phyloP scores from a whole-genome alignment of 176 grass and related monocot species.

The Saccharum officinarum region DNA sequence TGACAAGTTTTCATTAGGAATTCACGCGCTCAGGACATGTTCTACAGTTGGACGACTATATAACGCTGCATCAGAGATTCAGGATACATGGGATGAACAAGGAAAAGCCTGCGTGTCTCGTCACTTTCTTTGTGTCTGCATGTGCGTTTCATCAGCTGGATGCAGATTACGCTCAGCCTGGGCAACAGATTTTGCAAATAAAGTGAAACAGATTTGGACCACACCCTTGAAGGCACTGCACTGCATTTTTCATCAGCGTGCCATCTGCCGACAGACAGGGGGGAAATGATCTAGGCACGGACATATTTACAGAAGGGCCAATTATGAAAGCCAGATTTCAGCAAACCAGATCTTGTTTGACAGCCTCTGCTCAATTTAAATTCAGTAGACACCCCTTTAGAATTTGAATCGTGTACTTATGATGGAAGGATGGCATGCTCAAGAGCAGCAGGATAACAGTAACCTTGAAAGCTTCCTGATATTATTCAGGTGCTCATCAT shows the following conservation, averaged over 20 bases:
- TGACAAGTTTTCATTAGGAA: background rate
- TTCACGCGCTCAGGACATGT: background rate
- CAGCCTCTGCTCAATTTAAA: constrained; percentile 9
- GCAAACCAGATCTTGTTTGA: background rate
- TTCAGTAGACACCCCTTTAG: background rate
- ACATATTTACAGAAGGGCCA: constrained; percentile 16
- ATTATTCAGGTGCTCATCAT: constrained; percentile 53
- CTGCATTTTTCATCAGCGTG: constrained; percentile 8
- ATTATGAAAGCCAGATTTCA: constrained; percentile 1
- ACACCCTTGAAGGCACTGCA: constrained; percentile 35
- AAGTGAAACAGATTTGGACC: constrained; percentile 40
- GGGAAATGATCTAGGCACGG: background rate
- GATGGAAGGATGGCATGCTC: constrained; percentile 54
- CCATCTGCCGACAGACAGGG: constrained; percentile 19
- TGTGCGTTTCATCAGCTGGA: constrained; percentile 28
- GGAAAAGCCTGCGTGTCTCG: constrained; percentile 11
- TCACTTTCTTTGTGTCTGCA: constrained; percentile 11
- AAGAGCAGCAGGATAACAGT: constrained; percentile 43
- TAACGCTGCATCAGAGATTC: background rate
- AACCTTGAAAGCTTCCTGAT: constrained; percentile 52
- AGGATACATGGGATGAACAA: constrained; percentile 31
- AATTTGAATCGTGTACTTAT: background rate
- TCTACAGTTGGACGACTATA: background rate
- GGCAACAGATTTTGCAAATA: constrained; percentile 40
- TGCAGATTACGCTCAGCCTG: constrained; percentile 2